A percentile compares a stretch with the other conserved stretches of the same genome.
Evolutionary conservation across 164 flowering plant genomes (phyloP).

Genomic region (Vitis vinifera): DNA sequence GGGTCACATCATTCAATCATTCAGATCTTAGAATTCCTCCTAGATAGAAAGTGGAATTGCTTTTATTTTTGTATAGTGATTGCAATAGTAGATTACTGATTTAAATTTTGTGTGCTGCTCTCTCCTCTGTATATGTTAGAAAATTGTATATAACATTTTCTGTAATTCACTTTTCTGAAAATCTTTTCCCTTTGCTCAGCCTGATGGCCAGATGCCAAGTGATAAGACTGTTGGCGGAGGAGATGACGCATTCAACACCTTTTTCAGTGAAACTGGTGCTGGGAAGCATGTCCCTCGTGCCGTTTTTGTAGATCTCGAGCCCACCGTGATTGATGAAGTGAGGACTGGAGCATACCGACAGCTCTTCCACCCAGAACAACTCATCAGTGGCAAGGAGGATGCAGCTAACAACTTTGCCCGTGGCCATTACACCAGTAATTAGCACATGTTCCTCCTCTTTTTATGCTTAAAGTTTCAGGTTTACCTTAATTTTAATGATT

Average conservation of each 20-base stretch:
- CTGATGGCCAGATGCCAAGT: slow-evolving; percentile 42
- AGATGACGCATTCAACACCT: slow-evolving; percentile 40
- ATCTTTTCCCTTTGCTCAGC: slow-evolving; percentile 13
- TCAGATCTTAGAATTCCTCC: too few species aligned
- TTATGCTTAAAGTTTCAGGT: neutral
- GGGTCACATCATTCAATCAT: too few species aligned
- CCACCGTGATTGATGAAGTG: slow-evolving; percentile 69
- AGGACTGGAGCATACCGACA: slow-evolving; percentile 61
- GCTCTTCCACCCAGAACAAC: slow-evolving; percentile 62
- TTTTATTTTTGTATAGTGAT: too few species aligned
- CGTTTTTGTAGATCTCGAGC: slow-evolving; percentile 62
- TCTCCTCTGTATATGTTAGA: too few species aligned
- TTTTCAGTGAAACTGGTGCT: slow-evolving; percentile 48
- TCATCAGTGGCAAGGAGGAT: slow-evolving; percentile 67
- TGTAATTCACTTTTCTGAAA: neutral
- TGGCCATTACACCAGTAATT: slow-evolving; percentile 64
- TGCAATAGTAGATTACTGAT: too few species aligned
- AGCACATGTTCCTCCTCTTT: neutral
- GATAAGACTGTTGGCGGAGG: slow-evolving; percentile 37
- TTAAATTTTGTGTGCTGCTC: too few species aligned
- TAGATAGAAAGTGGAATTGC: too few species aligned
- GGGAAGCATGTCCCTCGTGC: slow-evolving; percentile 68
- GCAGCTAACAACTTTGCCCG: slow-evolving; percentile 72
- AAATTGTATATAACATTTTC: too few species aligned
- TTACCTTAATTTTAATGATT: neutral